These are phyloP conservation scores for Botrytis fabae DNA, from an alignment of 2,329 filamentous ascomycete species.

Conservation along the genomic window DNA sequence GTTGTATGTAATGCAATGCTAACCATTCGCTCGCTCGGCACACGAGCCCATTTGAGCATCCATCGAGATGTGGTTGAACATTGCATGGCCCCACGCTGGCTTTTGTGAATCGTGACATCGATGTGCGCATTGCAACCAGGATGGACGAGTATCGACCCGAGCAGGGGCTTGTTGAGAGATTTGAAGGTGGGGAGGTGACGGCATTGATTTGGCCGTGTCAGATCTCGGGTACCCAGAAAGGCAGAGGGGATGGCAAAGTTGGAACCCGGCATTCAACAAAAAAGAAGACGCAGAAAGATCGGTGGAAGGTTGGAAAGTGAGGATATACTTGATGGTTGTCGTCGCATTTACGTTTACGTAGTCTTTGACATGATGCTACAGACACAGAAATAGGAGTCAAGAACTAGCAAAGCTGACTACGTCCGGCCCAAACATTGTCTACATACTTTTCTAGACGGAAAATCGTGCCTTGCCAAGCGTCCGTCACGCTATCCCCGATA, in stretches of 20 bases:
- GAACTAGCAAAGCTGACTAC: not conserved
- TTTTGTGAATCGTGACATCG: not conserved
- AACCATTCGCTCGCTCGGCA: conserved; percentile 4
- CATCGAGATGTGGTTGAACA: not conserved
- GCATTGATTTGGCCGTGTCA: not conserved
- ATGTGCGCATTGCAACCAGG: not conserved
- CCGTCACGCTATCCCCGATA: not conserved
- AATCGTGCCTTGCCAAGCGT: conserved; percentile 2
- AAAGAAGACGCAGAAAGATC: too few relatives aligned
- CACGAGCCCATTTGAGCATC: not conserved
- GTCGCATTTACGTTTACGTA: not conserved
- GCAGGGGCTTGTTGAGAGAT: not conserved
- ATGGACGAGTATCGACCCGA: not conserved
- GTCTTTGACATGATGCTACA: not conserved
- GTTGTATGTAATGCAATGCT: conserved; percentile 12
- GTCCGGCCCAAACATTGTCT: not conserved
- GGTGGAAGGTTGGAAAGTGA: not conserved
- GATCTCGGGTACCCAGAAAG: not conserved
- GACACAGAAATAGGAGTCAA: not conserved
- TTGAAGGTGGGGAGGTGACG: not conserved
- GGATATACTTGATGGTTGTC: not conserved
- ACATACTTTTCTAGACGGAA: not conserved
- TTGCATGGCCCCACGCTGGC: not conserved
- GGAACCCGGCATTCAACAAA: not conserved
- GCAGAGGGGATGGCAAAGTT: not conserved